Conservation (phyloP, 305 asterid species). For the Ilex paraguariensis region DNA sequence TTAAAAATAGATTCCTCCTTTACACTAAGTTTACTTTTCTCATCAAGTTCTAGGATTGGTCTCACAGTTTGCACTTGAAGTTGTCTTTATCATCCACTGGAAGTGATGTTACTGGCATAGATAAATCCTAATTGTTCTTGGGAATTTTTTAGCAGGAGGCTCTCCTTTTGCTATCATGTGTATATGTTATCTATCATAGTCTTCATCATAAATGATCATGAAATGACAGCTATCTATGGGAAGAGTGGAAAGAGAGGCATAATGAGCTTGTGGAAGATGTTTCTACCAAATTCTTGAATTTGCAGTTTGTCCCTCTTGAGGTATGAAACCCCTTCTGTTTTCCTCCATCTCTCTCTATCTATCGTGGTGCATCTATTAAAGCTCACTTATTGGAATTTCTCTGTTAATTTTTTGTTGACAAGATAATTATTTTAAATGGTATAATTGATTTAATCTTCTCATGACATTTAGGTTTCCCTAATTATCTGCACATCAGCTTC, state of each 20-base stretch:
- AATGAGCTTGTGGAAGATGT: conserved; percentile 31
- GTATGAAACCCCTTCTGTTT: conserved; percentile 17
- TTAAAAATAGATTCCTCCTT: too few relatives aligned
- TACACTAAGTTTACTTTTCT: too few relatives aligned
- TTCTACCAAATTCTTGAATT: conserved; percentile 37
- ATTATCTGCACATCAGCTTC: too few relatives aligned
- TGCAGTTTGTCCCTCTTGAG: conserved; percentile 53
- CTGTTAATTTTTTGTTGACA: too few relatives aligned
- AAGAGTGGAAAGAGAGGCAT: conserved; percentile 76
- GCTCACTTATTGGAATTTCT: too few relatives aligned
- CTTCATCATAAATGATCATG: conserved; percentile 15
- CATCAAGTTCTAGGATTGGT: too few relatives aligned
- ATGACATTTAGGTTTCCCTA: too few relatives aligned
- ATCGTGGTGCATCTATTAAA: not conserved
- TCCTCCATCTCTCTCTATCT: conserved; percentile 17
- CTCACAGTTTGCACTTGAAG: too few relatives aligned
- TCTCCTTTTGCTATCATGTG: conserved; percentile 11
- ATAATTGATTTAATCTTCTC: too few relatives aligned
- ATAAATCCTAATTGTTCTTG: not conserved
- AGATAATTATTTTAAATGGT: too few relatives aligned
- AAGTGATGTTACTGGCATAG: too few relatives aligned
- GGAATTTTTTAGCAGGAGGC: conserved; percentile 4
- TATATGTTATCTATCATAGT: conserved; percentile 3
- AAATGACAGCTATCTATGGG: conserved; percentile 63
- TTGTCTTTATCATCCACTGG: too few relatives aligned